These are phyloP conservation scores for Blastobotrys muscicola DNA, from an alignment of 805 yeast species.

Conservation along the genomic window DNA sequence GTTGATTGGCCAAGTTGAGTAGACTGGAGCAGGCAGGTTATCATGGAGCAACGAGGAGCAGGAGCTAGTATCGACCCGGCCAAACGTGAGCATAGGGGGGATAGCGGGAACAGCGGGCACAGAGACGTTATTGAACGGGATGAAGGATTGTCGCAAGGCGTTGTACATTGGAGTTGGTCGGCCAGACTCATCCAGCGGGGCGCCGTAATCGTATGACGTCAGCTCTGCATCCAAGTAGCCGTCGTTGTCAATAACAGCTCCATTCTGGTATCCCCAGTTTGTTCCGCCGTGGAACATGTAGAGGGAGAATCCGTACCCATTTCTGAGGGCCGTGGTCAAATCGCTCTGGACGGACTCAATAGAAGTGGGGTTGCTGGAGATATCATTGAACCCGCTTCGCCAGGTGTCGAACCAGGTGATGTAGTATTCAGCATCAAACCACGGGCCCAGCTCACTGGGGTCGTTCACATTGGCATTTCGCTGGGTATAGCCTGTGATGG, in stretches of 20 bases:
- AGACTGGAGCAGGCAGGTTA: background rate
- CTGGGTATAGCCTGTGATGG: background rate
- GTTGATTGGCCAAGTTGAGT: background rate
- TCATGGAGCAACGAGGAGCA: constrained; percentile 1
- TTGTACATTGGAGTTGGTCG: constrained; percentile 1
- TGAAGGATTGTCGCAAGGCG: constrained; percentile 1
- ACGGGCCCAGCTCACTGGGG: background rate
- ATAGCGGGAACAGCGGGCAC: background rate
- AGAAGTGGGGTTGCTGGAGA: background rate
- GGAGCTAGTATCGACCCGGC: background rate
- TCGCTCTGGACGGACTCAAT: too few species aligned
- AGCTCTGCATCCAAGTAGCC: background rate
- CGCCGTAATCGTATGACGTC: constrained; percentile 4
- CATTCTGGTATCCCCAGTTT: constrained; percentile 3
- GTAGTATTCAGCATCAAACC: constrained; percentile 2
- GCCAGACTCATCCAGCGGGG: constrained; percentile 5
- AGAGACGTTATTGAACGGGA: too few species aligned
- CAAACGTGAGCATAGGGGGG: background rate
- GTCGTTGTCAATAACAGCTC: background rate
- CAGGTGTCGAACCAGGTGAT: constrained; percentile 3
- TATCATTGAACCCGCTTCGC: background rate
- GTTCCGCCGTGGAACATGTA: constrained; percentile 4
- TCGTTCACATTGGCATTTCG: background rate
- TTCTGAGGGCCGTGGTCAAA: too few species aligned
- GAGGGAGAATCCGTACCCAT: background rate